Conservation (phyloP, 805 yeast genomes). For the Starmerella floricola region DNA sequence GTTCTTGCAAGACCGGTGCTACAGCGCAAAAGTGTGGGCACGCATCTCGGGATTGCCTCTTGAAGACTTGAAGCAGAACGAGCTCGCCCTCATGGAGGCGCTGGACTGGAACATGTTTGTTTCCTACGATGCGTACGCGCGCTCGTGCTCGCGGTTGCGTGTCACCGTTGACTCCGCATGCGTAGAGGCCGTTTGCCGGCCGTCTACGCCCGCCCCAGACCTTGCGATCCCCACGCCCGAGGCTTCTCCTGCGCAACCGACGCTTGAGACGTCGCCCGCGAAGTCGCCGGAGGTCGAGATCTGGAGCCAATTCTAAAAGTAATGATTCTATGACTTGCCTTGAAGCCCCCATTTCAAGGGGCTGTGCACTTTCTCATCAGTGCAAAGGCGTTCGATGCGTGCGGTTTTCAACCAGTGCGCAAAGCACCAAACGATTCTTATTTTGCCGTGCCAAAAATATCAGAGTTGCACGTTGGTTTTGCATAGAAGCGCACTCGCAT, state of each 20-base stretch:
- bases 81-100: slow-evolving; percentile 39
- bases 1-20: slow-evolving; percentile 61
- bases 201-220: background rate
- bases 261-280: background rate
- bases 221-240: background rate
- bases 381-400: too few relatives aligned
- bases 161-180: slow-evolving; percentile 7
- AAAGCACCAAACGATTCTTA: too few relatives aligned
- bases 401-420: too few relatives aligned
- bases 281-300: slow-evolving; percentile 5
- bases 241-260: background rate
- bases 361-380: too few relatives aligned
- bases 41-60: slow-evolving; percentile 54
- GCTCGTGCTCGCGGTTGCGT: slow-evolving; percentile 14
- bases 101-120: slow-evolving; percentile 50
- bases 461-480: too few relatives aligned
- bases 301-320: too few relatives aligned
- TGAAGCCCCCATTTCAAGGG: too few relatives aligned
- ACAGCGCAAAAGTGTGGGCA: slow-evolving; percentile 59
- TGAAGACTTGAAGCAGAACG: slow-evolving; percentile 41
- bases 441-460: too few relatives aligned
- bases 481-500: too few relatives aligned
- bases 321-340: too few relatives aligned
- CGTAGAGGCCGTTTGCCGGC: background rate
- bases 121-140: slow-evolving; percentile 27